These are phyloP conservation scores for Paxillus involutus DNA, from an alignment of 768 basidiomycete species.

Conservation along the genomic window DNA sequence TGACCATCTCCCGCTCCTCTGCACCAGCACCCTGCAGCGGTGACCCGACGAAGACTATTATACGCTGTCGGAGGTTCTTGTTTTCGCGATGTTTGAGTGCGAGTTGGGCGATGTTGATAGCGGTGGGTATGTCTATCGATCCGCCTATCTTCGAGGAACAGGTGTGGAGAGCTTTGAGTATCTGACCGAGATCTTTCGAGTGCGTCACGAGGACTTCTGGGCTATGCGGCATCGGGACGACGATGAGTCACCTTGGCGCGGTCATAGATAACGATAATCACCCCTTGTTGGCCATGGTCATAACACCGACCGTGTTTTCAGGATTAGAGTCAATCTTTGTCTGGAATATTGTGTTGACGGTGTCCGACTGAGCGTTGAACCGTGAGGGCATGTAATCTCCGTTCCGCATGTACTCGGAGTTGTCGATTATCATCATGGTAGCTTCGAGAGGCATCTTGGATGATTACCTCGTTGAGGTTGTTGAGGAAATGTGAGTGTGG, in stretches of 20 bases:
- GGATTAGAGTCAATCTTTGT: slow-evolving; percentile 96
- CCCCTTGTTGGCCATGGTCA: slow-evolving; percentile 99
- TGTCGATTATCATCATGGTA: slow-evolving; percentile 97
- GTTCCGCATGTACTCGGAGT: slow-evolving; percentile 96
- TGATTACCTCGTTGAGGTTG: background rate
- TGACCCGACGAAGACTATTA: slow-evolving; percentile 91
- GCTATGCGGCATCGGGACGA: slow-evolving; percentile 38
- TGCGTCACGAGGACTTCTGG: slow-evolving; percentile 97
- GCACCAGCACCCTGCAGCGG: slow-evolving; percentile 72
- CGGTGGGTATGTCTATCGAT: slow-evolving; percentile 81
- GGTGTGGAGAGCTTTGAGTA: slow-evolving; percentile 75
- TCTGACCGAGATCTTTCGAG: slow-evolving; percentile 92
- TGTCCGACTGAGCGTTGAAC: slow-evolving; percentile 89
- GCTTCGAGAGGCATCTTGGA: slow-evolving; percentile 92
- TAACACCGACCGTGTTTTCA: slow-evolving; percentile 95
- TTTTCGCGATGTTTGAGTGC: slow-evolving; percentile 97
- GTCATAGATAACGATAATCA: slow-evolving; percentile 36
- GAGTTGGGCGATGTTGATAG: slow-evolving; percentile 91
- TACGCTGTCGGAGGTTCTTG: slow-evolving; percentile 95
- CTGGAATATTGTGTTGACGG: slow-evolving; percentile 86
- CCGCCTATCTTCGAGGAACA: slow-evolving; percentile 77
- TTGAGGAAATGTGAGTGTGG: background rate
- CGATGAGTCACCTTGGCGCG: background rate
- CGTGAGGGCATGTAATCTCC: slow-evolving; percentile 87
- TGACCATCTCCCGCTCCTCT: slow-evolving; percentile 78